Percentiles rank a stretch among this genome's conserved stretches.
phyloP scores from a whole-genome alignment of 2,329 filamentous ascomycete species.

The Amylocarpus encephaloides region DNA sequence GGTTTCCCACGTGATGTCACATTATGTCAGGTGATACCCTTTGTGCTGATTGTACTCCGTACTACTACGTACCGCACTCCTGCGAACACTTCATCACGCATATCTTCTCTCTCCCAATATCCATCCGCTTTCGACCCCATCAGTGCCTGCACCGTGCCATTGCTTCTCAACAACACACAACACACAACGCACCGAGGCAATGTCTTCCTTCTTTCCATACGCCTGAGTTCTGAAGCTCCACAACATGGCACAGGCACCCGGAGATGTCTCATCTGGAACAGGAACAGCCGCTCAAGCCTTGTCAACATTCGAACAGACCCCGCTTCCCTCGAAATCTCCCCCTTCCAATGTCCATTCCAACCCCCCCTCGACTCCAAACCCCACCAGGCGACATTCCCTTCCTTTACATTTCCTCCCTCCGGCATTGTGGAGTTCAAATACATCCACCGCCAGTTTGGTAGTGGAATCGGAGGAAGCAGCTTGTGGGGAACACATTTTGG shows the following conservation, averaged over 20 bases:
- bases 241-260: conserved; percentile 21
- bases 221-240: conserved; percentile 10
- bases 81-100: conserved; percentile 4
- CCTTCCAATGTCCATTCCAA: conserved; percentile 10
- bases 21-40: no score
- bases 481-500: conserved; percentile 35
- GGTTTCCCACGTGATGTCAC: no score
- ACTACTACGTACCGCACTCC: no score
- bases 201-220: conserved; percentile 19
- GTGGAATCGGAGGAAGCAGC: conserved; percentile 32
- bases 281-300: conserved; percentile 15
- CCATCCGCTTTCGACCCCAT: not conserved
- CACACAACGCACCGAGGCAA: conserved; percentile 17
- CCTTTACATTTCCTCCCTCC: conserved; percentile 30
- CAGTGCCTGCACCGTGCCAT: conserved; percentile 13
- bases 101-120: not conserved
- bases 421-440: conserved; percentile 28
- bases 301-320: conserved; percentile 16
- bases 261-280: conserved; percentile 14
- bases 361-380: conserved; percentile 18
- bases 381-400: conserved; percentile 26
- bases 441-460: conserved; percentile 27
- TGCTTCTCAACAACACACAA: conserved; percentile 15
- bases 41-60: no score
- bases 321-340: conserved; percentile 14